phyloP scores from a whole-genome alignment of 352 stramenopile genomes.

The Aphanomyces cochlioides region DNA sequence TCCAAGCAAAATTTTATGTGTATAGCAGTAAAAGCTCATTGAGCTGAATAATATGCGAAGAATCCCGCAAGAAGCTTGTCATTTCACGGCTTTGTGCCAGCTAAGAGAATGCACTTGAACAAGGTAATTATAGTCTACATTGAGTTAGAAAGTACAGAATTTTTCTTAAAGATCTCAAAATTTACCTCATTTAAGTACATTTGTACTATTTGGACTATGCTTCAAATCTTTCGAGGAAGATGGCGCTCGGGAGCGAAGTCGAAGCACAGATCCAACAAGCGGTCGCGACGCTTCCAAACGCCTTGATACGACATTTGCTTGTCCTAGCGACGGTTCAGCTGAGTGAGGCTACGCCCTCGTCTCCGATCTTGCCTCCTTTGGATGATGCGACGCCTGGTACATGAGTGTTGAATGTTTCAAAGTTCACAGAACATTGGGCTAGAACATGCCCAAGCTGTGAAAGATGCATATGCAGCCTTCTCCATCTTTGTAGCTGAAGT shows the following conservation, averaged over 20 bases:
- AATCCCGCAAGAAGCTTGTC: no score
- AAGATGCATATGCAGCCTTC: constrained; percentile 18
- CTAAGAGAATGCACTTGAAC: no score
- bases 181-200: neutral
- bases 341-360: neutral
- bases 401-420: neutral
- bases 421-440: neutral
- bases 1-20: no score
- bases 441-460: constrained; percentile 7
- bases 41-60: no score
- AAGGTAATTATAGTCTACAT: no score
- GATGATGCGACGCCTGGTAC: constrained; percentile 1
- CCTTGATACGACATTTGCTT: neutral
- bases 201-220: neutral
- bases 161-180: no score
- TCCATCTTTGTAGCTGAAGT: constrained; percentile 23
- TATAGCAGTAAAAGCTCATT: no score
- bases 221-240: constrained; percentile 10
- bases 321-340: neutral
- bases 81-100: no score
- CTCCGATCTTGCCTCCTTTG: neutral
- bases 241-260: neutral
- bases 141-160: no score
- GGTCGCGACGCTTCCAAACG: neutral
- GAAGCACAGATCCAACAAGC: constrained; percentile 1